phyloP scores from a whole-genome alignment of 192 early-diverging fungal genomes.

The Umbelopsis sp. region DNA sequence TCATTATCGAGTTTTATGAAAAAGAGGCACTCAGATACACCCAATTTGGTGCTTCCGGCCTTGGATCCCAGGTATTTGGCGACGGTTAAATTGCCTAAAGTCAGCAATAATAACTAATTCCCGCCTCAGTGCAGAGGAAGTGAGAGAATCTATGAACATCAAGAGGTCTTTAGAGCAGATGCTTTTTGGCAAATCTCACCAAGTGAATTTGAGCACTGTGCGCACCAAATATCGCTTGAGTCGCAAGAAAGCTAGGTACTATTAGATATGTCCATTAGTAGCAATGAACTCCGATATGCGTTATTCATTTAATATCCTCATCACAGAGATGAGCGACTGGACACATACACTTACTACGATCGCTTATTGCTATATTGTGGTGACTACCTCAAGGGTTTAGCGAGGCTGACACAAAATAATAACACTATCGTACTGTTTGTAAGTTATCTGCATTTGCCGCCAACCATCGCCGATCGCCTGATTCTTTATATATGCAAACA shows the following conservation, averaged over 20 bases:
- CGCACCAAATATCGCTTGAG: slow-evolving; percentile 31
- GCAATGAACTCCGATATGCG: not conserved
- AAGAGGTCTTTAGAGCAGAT: slow-evolving; percentile 15
- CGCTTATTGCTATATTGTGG: not conserved
- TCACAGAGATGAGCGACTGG: not conserved
- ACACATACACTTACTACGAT: slow-evolving; percentile 9
- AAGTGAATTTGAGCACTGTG: slow-evolving; percentile 35
- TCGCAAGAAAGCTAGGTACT: slow-evolving; percentile 31
- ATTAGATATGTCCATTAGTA: not conserved
- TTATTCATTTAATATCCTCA: not conserved
- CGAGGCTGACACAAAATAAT: slow-evolving; percentile 22
- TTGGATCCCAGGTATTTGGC: slow-evolving; percentile 25
- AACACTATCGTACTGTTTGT: slow-evolving; percentile 34
- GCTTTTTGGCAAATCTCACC: slow-evolving; percentile 17
- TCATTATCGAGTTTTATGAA: slow-evolving; percentile 5
- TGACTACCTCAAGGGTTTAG: not conserved
- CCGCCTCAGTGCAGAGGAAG: slow-evolving; percentile 30
- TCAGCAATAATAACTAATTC: not conserved
- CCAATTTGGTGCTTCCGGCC: slow-evolving; percentile 30
- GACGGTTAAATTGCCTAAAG: not conserved
- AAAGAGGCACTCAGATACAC: slow-evolving; percentile 4
- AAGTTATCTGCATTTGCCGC: not conserved
- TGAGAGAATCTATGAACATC: slow-evolving; percentile 10
- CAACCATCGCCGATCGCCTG: too few relatives aligned
- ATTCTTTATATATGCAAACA: not conserved